Evolutionary conservation across 1,284 basidiomycete genomes (phyloP).

Genomic region (Anthracocystis walkeri): DNA sequence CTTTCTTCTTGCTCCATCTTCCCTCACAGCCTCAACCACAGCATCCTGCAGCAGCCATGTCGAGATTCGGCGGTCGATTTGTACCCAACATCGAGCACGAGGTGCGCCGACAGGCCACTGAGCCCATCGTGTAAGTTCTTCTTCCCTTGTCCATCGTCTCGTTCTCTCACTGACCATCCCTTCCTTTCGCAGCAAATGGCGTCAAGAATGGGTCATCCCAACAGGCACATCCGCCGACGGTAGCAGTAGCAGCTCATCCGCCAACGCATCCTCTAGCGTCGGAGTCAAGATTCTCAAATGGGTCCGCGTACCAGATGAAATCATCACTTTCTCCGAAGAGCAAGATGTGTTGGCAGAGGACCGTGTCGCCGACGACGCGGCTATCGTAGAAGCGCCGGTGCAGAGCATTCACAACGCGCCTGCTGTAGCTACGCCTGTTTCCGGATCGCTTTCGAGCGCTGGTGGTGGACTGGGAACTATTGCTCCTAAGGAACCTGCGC

Average conservation of each 20-base stretch:
- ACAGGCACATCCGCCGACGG: conserved; percentile 14
- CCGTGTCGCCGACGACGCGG: conserved; percentile 26
- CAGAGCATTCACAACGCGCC: conserved; percentile 50
- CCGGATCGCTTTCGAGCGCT: conserved; percentile 14
- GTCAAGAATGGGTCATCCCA: conserved; percentile 36
- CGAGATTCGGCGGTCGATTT: conserved; percentile 38
- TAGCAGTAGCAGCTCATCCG: conserved; percentile 5
- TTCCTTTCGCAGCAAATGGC: conserved; percentile 29
- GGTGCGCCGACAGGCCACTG: conserved; percentile 36
- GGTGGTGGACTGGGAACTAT: conserved; percentile 43
- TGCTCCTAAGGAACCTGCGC: conserved; percentile 32
- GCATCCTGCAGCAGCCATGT: conserved; percentile 19
- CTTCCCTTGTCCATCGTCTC: not conserved
- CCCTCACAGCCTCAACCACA: not conserved
- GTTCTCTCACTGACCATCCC: not conserved
- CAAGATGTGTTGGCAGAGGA: conserved; percentile 43
- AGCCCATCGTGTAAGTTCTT: conserved; percentile 34
- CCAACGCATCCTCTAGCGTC: conserved; percentile 12
- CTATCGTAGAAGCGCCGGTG: conserved; percentile 44
- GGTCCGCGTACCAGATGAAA: conserved; percentile 17
- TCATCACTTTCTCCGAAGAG: conserved; percentile 33
- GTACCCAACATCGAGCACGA: conserved; percentile 50
- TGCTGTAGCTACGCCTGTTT: conserved; percentile 13
- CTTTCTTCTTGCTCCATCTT: conserved; percentile 1
- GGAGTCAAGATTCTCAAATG: conserved; percentile 46